Percentiles rank a stretch among this genome's conserved stretches.
phyloP scores from a whole-genome alignment of 1,284 basidiomycete species.

The Malassezia psittaci region DNA sequence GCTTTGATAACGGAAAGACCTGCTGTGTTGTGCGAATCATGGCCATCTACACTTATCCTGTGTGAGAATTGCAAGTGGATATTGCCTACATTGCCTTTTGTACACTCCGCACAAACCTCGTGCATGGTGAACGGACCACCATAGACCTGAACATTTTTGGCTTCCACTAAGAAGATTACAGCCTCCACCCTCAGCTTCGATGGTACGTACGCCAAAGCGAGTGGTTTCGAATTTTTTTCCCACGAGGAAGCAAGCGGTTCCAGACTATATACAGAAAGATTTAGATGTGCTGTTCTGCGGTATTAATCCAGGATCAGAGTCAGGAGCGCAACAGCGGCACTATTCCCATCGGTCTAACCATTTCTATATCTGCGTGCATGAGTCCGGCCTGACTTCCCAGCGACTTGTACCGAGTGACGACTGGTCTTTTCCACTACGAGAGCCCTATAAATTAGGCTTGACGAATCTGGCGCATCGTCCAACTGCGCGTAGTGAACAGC shows the following conservation, averaged over 20 bases:
- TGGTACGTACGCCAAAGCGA: slow-evolving; percentile 1
- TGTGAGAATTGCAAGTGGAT: not conserved
- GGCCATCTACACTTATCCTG: slow-evolving; percentile 21
- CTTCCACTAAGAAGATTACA: not conserved
- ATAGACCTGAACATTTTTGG: slow-evolving; percentile 1
- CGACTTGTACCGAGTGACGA: not conserved
- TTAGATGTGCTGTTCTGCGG: slow-evolving; percentile 15
- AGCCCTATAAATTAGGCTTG: slow-evolving; percentile 7
- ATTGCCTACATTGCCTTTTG: slow-evolving; percentile 12
- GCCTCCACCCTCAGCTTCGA: slow-evolving; percentile 6
- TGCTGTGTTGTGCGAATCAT: slow-evolving; percentile 33
- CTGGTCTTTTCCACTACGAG: not conserved
- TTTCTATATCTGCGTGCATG: slow-evolving; percentile 11
- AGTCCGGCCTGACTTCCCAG: slow-evolving; percentile 2
- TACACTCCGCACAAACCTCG: slow-evolving; percentile 23
- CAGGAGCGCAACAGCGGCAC: slow-evolving; percentile 12
- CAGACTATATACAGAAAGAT: slow-evolving; percentile 2
- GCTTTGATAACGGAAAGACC: slow-evolving; percentile 26
- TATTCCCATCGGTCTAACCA: slow-evolving; percentile 17
- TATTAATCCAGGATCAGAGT: slow-evolving; percentile 14
- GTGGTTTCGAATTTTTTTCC: slow-evolving; percentile 12
- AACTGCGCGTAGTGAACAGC: slow-evolving; percentile 12
- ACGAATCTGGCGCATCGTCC: slow-evolving; percentile 14
- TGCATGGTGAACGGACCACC: slow-evolving; percentile 16
- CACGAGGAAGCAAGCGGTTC: not conserved